A percentile compares a stretch with the other conserved stretches of the same genome.
phyloP scores from a whole-genome alignment of 1,139 yeast genomes.

The Saccharomyces hybrid region DNA sequence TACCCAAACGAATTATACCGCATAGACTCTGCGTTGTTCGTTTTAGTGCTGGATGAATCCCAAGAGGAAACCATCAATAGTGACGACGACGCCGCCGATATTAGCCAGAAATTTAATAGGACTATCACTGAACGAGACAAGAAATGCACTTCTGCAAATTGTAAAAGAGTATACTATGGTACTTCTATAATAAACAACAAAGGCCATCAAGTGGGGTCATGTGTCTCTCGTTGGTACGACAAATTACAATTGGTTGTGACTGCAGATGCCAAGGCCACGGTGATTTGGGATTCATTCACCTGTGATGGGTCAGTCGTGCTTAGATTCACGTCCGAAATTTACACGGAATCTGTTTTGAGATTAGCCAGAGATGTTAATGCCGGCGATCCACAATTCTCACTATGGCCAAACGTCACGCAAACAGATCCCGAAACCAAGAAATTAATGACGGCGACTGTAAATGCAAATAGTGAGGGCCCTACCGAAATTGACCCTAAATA shows the following conservation, averaged over 20 bases:
- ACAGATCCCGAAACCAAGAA: conserved; percentile 33
- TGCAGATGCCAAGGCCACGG: conserved; percentile 63
- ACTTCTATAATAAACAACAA: conserved; percentile 46
- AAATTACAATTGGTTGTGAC: conserved; percentile 65
- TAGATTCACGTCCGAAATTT: conserved; percentile 65
- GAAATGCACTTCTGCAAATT: conserved; percentile 14
- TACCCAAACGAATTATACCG: conserved; percentile 39
- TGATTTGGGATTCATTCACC: conserved; percentile 66
- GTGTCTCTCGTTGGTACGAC: conserved; percentile 76
- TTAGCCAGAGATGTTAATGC: conserved; percentile 67
- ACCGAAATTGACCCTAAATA: conserved; percentile 27
- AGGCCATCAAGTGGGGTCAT: conserved; percentile 64
- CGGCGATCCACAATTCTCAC: conserved; percentile 46
- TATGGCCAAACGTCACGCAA: conserved; percentile 42
- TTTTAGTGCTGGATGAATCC: conserved; percentile 59
- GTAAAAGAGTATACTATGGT: conserved; percentile 56
- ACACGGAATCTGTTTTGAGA: conserved; percentile 65
- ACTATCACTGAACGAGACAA: conserved; percentile 7
- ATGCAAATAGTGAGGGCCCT: conserved; percentile 5
- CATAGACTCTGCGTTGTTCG: conserved; percentile 60
- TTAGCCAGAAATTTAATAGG: conserved; percentile 11
- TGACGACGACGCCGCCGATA: conserved; percentile 20
- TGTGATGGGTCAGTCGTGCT: conserved; percentile 73
- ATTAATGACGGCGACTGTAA: conserved; percentile 9
- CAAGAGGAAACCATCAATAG: conserved; percentile 41